Base-by-base conservation (phyloP, 1,284 basidiomycete genomes). In the Trametes sp. region DNA sequence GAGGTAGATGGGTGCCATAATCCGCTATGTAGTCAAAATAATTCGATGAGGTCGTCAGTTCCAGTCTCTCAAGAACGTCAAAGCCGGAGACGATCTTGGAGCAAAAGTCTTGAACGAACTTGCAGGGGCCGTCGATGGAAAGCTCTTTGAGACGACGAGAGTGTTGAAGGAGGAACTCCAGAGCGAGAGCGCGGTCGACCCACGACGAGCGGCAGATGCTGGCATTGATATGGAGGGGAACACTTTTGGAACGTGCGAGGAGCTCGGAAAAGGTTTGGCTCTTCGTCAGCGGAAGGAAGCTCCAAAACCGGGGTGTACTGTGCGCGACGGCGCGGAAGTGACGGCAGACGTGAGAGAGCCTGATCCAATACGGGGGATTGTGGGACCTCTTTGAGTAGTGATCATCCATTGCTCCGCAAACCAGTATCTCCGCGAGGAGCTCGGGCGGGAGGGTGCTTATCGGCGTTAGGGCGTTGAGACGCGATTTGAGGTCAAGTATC, bases 381-480 rank as follows among this genome's bases (percentile, higher is more conserved):
- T 9, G 5, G 19, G 3, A 33, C 19, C 1, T 21, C 1, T 28
- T 26, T 13, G 29, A 33, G 19, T 16, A 29, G 11, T 49, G 33
- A 16, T 29, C 26, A 4, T 21, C 28, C 16, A 33, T 31, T 1
- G 28, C 48, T 3, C n/a, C 29, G 4, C 28, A 29, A 21, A 49
- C 46, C 23, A 61, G 36, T 16, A 56, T 56, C 16, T 61, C 36
- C 23, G 59, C 23, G n/a, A 56, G 19, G 16, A 61, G 29, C 11
- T 61, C 59, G 5, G 45, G 19, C 10, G 59, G 59, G 8, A 61
- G 54, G n/a, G 33, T 41, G 36, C 44, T 52, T 13, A 60, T 48
- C 19, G 42, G 45, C 2, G 58, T 54, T 44, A 46, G 26, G 0
- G 52, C 14, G 45, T 60, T 60, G n/a, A 54, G 52, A 21, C 35